Base-by-base conservation (phyloP, 1,284 basidiomycete species). In the Ceratobasidium sp. region DNA sequence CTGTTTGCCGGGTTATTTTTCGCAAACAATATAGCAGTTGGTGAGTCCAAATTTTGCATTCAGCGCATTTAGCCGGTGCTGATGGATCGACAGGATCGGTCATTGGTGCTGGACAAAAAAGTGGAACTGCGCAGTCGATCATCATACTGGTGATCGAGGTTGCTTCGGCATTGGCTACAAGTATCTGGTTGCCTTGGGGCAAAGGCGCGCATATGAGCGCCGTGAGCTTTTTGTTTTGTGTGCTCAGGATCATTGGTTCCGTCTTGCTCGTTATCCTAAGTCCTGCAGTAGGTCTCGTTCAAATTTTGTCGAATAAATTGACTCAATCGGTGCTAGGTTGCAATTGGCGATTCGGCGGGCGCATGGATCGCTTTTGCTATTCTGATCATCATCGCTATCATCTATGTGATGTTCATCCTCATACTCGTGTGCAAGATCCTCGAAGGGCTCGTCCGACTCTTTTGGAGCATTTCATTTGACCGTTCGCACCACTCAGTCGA, bases 341-440 rank as follows among this genome's bases (percentile, higher is more conserved):
- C 88, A 50, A 89, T 97, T 75, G 91, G 91, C 34, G 79, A 84
- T 71, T 87, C 90, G 26, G 88, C 94, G 16, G 87, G 86, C 16
- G 92, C 92, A 73, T 99, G 96, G 97, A 88, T 99, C 23, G 88
- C 96, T 6, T 97, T 97, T 80, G 92, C 94, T 76, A 90, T 98
- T 74, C 85, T 98, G 71, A 85, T 97, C 76, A 90, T 97, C 62
- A 87, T 97, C 67, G 94, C 87, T 4, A 85, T 98, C 74, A 88
- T 95, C 61, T 94, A 96, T 79, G 83, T 95, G 4, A 89, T 90
- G 39, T 89, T 96, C 76, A 78, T 88, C 60, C 80, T 94, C 72
- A 92, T 98, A 85, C 86, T 98, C 58, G 58, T 92, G 41, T 87
- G 91, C 80, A 99, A 99, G 82, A 78, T 96, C 67, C 76, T 92